phyloP scores from a whole-genome alignment of 176 grass and related monocot genomes.

The Microstegium vimineum region DNA sequence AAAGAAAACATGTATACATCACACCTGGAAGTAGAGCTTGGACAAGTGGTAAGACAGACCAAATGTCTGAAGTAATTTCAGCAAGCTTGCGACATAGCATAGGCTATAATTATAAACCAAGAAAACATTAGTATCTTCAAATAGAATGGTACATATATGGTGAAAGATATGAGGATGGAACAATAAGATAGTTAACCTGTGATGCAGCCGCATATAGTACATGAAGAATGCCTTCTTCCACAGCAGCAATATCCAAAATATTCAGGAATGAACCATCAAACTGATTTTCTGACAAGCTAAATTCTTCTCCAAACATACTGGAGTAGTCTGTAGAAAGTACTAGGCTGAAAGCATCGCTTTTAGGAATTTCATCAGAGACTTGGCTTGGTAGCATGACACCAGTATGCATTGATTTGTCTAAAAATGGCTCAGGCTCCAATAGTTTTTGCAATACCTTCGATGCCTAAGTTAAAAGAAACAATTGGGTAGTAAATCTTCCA shows the following conservation, averaged over 20 bases:
- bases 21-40: conserved; percentile 95
- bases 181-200: conserved; percentile 55
- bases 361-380: conserved; percentile 49
- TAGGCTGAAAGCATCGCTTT: conserved; percentile 43
- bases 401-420: conserved; percentile 32
- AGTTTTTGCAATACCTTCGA: conserved; percentile 63
- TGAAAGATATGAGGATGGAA: conserved; percentile 22
- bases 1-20: conserved; percentile 8
- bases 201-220: conserved; percentile 75
- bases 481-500: conserved; percentile 8
- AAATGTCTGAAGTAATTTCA: conserved; percentile 74
- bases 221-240: conserved; percentile 98
- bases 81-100: conserved; percentile 64
- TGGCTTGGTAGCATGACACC: conserved; percentile 16
- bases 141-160: background rate
- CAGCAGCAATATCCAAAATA: conserved; percentile 86
- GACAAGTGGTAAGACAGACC: conserved; percentile 81
- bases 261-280: conserved; percentile 64
- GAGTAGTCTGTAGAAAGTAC: conserved; percentile 56
- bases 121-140: conserved; percentile 20
- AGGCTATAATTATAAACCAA: conserved; percentile 67
- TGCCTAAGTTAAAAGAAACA: conserved; percentile 54
- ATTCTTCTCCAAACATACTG: conserved; percentile 86
- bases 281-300: conserved; percentile 44
- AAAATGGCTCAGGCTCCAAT: conserved; percentile 43